Evolutionary conservation across 1,284 basidiomycete species (phyloP).

Genomic region (Rhodotorula glutinis): DNA sequence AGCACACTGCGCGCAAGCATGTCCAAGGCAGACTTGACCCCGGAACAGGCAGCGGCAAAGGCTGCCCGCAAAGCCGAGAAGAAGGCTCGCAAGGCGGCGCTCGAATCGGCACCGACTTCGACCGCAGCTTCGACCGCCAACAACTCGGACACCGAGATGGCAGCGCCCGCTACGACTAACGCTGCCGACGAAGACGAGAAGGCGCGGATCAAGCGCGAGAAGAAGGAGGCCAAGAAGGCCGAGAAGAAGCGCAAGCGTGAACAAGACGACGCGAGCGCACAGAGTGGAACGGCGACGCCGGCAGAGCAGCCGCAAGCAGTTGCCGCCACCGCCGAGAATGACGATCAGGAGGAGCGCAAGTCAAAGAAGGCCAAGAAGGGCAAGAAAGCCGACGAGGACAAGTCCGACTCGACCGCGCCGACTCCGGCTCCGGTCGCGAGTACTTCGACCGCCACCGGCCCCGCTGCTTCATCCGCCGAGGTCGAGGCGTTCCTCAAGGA

Average conservation of each 20-base stretch:
- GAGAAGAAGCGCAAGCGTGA: constrained; percentile 48
- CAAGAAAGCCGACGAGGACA: constrained; percentile 48
- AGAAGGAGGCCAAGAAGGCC: constrained; percentile 70
- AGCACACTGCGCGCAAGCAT: neutral
- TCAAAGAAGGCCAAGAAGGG: constrained; percentile 31
- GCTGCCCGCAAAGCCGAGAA: constrained; percentile 26
- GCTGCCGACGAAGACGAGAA: constrained; percentile 17
- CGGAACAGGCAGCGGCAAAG: constrained; percentile 21
- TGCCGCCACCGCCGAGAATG: constrained; percentile 28
- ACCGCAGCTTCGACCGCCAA: constrained; percentile 10
- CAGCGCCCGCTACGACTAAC: neutral
- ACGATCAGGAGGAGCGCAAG: constrained; percentile 18
- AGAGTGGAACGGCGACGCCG: constrained; percentile 44
- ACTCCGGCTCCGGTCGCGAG: constrained; percentile 21
- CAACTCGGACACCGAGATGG: neutral
- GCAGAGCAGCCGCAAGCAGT: constrained; percentile 28
- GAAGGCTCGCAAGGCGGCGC: constrained; percentile 35
- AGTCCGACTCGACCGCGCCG: constrained; percentile 17
- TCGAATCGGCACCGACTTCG: constrained; percentile 5
- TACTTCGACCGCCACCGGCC: constrained; percentile 14
- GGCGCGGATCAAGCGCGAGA: constrained; percentile 78
- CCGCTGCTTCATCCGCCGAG: constrained; percentile 49
- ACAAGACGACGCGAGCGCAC: constrained; percentile 27
- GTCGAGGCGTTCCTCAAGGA: constrained; percentile 64
- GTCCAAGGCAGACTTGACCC: constrained; percentile 20